phyloP scores from a whole-genome alignment of 805 yeast species.

The Ogataea pini region DNA sequence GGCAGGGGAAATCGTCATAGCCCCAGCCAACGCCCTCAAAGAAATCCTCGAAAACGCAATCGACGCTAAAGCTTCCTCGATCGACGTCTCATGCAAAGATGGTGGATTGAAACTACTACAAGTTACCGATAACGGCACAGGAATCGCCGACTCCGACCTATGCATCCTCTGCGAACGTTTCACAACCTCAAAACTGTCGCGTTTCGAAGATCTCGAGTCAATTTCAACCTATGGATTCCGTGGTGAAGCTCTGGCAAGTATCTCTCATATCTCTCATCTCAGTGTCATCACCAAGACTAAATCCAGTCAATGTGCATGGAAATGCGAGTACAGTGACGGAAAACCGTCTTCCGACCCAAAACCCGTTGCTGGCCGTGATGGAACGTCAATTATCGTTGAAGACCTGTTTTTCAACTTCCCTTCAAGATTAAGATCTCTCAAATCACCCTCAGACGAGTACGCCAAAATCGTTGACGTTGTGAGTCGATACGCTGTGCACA shows the following conservation, averaged over 20 bases:
- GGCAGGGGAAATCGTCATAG: slow-evolving; percentile 94
- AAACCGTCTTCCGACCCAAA: slow-evolving; percentile 56
- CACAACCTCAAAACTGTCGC: slow-evolving; percentile 81
- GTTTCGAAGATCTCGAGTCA: slow-evolving; percentile 71
- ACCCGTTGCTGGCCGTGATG: slow-evolving; percentile 83
- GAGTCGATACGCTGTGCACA: slow-evolving; percentile 80
- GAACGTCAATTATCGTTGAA: slow-evolving; percentile 83
- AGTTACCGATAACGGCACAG: slow-evolving; percentile 86
- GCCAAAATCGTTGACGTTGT: slow-evolving; percentile 76
- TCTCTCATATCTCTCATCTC: slow-evolving; percentile 84
- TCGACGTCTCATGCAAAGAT: slow-evolving; percentile 83
- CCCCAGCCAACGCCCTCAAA: slow-evolving; percentile 92
- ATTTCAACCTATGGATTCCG: slow-evolving; percentile 89
- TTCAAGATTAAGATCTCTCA: slow-evolving; percentile 67
- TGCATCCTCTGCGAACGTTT: slow-evolving; percentile 84
- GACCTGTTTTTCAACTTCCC: slow-evolving; percentile 90
- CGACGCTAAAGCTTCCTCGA: slow-evolving; percentile 74
- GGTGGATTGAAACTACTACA: slow-evolving; percentile 89
- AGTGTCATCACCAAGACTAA: slow-evolving; percentile 74
- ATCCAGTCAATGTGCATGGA: slow-evolving; percentile 67
- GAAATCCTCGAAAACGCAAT: slow-evolving; percentile 91
- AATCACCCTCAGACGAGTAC: slow-evolving; percentile 72
- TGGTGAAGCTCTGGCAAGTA: slow-evolving; percentile 95
- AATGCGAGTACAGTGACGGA: slow-evolving; percentile 68
- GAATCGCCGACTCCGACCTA: slow-evolving; percentile 73